phyloP scores from a whole-genome alignment of 2,329 filamentous ascomycete genomes.

The Cryphonectria naterciae region DNA sequence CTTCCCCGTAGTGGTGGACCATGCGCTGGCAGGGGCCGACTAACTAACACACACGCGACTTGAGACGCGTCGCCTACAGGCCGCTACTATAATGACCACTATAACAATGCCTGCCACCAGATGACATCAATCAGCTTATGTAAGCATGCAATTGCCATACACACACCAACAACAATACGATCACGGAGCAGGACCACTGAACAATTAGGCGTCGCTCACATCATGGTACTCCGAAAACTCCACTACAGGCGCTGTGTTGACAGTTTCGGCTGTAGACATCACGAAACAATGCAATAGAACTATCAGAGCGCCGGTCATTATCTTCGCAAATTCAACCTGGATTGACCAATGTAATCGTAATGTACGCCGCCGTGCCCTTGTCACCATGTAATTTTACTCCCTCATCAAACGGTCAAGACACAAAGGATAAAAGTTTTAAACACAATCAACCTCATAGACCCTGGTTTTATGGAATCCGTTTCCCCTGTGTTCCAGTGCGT shows the following conservation, averaged over 20 bases:
- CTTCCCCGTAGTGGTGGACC: conserved; percentile 10
- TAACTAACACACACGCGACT: conserved; percentile 8
- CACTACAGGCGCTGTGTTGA: neutral
- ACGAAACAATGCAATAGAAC: neutral
- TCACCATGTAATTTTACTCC: conserved; percentile 17
- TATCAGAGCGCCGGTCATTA: neutral
- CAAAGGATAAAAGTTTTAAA: conserved; percentile 19
- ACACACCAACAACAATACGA: neutral
- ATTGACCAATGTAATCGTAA: conserved; percentile 30
- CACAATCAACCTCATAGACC: conserved; percentile 15
- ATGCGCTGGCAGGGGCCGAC: conserved; percentile 1
- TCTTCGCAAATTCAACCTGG: conserved; percentile 3
- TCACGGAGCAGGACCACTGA: neutral
- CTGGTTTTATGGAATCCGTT: conserved; percentile 24
- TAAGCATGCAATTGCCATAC: neutral
- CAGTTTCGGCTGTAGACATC: neutral
- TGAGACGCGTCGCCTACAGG: conserved; percentile 16
- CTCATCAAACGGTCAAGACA: conserved; percentile 15
- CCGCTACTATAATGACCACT: neutral
- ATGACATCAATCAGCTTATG: conserved; percentile 25
- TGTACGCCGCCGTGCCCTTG: conserved; percentile 24
- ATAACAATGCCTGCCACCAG: neutral
- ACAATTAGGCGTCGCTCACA: neutral
- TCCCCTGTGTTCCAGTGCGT: conserved; percentile 6
- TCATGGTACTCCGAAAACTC: neutral